Evolutionary conservation across 805 yeast genomes (phyloP), one percentile per base, ranked within the genome.

Genomic region (Saturnispora ahearnii): DNA sequence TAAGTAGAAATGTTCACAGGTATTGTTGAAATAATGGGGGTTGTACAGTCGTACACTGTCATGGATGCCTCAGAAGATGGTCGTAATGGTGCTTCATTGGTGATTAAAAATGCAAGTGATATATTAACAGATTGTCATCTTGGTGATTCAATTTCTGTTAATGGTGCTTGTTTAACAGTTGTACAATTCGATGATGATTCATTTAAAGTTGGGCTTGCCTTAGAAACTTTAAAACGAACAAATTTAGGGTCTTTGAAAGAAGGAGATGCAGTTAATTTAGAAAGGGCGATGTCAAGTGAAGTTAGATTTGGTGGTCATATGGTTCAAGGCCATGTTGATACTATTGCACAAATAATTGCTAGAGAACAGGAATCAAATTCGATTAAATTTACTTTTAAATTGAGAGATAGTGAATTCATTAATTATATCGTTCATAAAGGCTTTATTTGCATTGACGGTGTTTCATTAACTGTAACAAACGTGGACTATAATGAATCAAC

Each of bases 301-400:
- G 87, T 81, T 6, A 73, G 99, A 55, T 79, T 90, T 60, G 99
- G 99, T 24, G 99, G 99, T 0, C 99, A 93, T 66, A 79, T 91
- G 55, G 99, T 93, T 2, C 99, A 93, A 61, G 99, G 99, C 5
- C 99, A 93, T 69, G 88, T 93, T 29, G 99, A 93, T 64, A 87
- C 96, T 0, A 74, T 83, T 33, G 96, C 96, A 2, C 65, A 63
- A 33, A 83, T 91, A 37, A 73, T 75, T 1, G 64, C 67, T 0
- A 73, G 67, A 28, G 66, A 56, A 9, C 68, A 76, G 1, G 97
- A 90, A 60, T 84, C 81, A 1, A 87, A 88, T 64, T 82, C 98
- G 1, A 70, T 88, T 32, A 73, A 82, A 3, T 84, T 81, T 63
- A 84, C 87, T 3, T 90, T 91, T 66, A 66, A 78, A 64, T 73